These are phyloP conservation scores for Aureobasidium musti DNA, from an alignment of 2,329 filamentous ascomycete genomes.

Conservation along the genomic window DNA sequence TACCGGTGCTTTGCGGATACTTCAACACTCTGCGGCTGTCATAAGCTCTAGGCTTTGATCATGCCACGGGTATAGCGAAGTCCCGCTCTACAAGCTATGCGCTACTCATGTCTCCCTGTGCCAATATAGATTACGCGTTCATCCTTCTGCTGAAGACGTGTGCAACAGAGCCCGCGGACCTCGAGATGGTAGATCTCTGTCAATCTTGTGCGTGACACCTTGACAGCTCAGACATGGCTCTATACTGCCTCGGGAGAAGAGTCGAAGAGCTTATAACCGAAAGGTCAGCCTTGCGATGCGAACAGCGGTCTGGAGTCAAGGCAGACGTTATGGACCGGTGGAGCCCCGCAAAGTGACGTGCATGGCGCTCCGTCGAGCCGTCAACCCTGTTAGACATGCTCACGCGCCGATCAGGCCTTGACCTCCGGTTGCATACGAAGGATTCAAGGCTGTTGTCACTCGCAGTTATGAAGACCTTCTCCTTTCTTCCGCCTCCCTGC, in stretches of 20 bases:
- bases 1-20: background rate
- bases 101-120: background rate
- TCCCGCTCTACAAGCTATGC: background rate
- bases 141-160: no score
- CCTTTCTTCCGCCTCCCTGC: background rate
- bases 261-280: background rate
- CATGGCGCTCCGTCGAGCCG: background rate
- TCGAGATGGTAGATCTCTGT: no score
- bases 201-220: no score
- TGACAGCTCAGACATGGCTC: no score
- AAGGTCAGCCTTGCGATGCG: background rate
- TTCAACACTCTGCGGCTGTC: background rate
- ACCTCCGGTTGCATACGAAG: slow-evolving; percentile 12
- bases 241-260: no score
- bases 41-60: background rate
- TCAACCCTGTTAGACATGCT: background rate
- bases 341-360: slow-evolving; percentile 24
- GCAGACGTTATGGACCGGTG: background rate
- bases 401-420: slow-evolving; percentile 13
- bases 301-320: background rate
- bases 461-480: background rate
- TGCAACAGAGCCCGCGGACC: no score
- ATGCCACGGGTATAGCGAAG: background rate
- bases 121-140: no score
- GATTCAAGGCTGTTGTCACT: slow-evolving; percentile 11